Base-by-base conservation (phyloP, 1,139 yeast species). In the Pichia sp. region DNA sequence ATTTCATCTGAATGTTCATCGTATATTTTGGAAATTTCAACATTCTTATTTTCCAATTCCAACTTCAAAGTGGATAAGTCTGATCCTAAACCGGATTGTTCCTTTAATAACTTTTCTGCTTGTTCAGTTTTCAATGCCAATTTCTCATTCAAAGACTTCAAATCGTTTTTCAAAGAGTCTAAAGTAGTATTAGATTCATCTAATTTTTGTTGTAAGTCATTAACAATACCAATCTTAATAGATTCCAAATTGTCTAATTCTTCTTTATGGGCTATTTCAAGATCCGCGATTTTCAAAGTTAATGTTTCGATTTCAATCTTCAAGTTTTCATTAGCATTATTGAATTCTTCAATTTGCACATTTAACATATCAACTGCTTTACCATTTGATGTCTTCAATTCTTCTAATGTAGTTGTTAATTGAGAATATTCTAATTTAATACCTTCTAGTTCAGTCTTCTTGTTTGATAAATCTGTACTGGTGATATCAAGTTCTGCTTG, bases 401-500 rank as follows among this genome's bases (percentile, higher is more conserved):
- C 44, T 20, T 24, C 19, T 14, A 47, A 32, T 17, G 38, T 30
- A 14, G 21, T 34, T 21, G 19, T 28, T n/a, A 42, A 15, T 4
- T 45, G 15, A 40, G 45, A 19, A 45, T 42, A 21, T 30, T 42
- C 43, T 31, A 45, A 24, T n/a, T 50, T 47, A 27, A 50, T 27
- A 8, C 28, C 28, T 12, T 46, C 50, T 17, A 52, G 40, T 24
- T 50, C 49, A 6, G 37, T 21, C 22, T 49, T 51, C 11, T 52
- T 7, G 10, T 39, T 30, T 1, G 4, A 19, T 12, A 56, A 32
- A 3, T 35, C 27, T 10, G 21, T 34, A 3, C 31, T 14, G 1
- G 28, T 14, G 1, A 19, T 10, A 7, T 41, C 24, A 44, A 54
- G 9, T 22, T 35, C 30, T 38, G 46, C n/a, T 40, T 54, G 9